Base-by-base conservation (phyloP, 2,329 filamentous ascomycete species). In the Clonostachys chloroleuca region DNA sequence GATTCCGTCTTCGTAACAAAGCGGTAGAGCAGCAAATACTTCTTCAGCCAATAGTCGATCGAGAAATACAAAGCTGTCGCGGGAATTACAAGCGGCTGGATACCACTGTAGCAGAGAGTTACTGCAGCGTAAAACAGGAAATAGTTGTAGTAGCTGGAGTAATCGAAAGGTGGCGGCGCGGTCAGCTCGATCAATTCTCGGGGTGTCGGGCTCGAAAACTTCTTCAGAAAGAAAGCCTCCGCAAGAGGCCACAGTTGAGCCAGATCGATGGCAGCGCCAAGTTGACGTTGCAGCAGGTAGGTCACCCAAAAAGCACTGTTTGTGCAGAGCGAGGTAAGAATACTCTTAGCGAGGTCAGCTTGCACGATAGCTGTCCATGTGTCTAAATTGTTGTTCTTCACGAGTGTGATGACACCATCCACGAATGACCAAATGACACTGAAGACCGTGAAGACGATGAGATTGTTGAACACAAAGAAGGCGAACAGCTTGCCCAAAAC, bases 1-100 rank as follows among this genome's bases (percentile, higher is more conserved):
- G 92, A 96, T 62, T 99, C 94, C 30, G 87, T 96, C 73, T 97
- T 99, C 42, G 94, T 99, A 54, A 95, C 81, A 61, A 96, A 97
- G 53, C 96, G 87, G 67, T 99, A 96, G 54, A 97, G 78, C 37
- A 97, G 71, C 42, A 96, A 74, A 61, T 99, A 99, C 69, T 97
- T 97, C 78, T 96, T 96, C 61, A 97, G 75, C 68, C 86, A 89
- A 5, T 85, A 84, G 64, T 99, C 94, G 44, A 99, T 74, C 45
- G 74, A 72, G 64, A 97, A 97, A 74, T 96, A 99, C 33, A 96
- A 69, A 2, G 92, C 91, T 1, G 89, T 90, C 37, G 95, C 87
- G 0, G 89, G 84, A 8, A 99, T 76, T 2, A 94, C 87, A 20
- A 97, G 76, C 1, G 94, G 94, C 65, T 97, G 94, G 45, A 97